Conservation (phyloP, 2,329 filamentous ascomycete species). For the Sclerotinia minor region DNA sequence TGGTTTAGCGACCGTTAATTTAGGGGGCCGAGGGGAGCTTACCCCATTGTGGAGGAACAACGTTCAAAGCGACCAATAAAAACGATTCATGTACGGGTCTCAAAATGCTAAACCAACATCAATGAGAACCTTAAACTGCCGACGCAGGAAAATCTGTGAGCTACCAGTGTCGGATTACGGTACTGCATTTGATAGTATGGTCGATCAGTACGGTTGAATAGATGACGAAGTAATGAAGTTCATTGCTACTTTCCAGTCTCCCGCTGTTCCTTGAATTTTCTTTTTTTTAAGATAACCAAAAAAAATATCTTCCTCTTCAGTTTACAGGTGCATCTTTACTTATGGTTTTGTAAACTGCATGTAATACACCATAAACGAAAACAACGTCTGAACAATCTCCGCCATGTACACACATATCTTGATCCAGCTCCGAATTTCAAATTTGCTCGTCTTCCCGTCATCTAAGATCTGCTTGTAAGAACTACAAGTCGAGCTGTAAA, state of each 20-base stretch:
- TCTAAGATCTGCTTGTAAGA: background rate
- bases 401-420: background rate
- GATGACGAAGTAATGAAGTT: background rate
- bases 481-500: background rate
- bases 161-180: background rate
- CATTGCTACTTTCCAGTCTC: background rate
- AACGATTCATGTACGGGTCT: background rate
- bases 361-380: background rate
- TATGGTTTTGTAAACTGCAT: background rate
- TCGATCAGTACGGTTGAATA: background rate
- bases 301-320: background rate
- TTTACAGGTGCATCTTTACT: background rate
- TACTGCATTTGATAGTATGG: background rate
- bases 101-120: background rate
- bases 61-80: background rate
- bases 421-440: background rate
- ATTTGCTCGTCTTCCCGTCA: background rate
- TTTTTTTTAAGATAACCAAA: too few species aligned
- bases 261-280: background rate
- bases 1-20: background rate
- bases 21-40: background rate
- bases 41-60: background rate
- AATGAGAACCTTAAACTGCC: background rate
- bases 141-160: too few species aligned
- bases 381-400: too few species aligned